phyloP scores from a whole-genome alignment of 2,329 filamentous ascomycete genomes.

The Aspergillus intermedius region DNA sequence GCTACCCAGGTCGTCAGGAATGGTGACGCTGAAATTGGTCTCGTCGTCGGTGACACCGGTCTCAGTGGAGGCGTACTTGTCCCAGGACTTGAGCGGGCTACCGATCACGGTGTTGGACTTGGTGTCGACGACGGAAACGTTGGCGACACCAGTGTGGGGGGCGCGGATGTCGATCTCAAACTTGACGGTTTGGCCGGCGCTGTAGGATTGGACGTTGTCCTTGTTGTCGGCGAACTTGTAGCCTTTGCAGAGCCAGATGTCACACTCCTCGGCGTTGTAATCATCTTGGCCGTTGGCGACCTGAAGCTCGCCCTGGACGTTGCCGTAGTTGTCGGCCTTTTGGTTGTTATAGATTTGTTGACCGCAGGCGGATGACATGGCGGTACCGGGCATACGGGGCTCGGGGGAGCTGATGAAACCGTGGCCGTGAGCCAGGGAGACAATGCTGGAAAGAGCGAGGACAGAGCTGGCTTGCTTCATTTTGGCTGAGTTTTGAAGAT shows the following conservation, averaged over 20 bases:
- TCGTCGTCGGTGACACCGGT: slow-evolving; percentile 21
- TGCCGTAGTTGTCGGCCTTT: slow-evolving; percentile 49
- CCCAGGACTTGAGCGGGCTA: slow-evolving; percentile 26
- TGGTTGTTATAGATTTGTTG: slow-evolving; percentile 50
- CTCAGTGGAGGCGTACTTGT: slow-evolving; percentile 24
- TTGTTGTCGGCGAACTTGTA: slow-evolving; percentile 52
- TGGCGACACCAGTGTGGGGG: slow-evolving; percentile 44
- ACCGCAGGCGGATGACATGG: slow-evolving; percentile 49
- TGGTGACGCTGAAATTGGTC: slow-evolving; percentile 26
- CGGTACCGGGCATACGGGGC: slow-evolving; percentile 46
- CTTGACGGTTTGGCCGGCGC: slow-evolving; percentile 39
- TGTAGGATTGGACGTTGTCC: slow-evolving; percentile 48
- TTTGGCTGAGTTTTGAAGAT: slow-evolving; percentile 13
- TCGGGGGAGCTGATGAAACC: slow-evolving; percentile 47
- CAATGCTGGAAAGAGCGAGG: slow-evolving; percentile 38
- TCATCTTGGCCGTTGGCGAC: slow-evolving; percentile 42
- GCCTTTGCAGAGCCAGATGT: slow-evolving; percentile 54
- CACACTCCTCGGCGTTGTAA: slow-evolving; percentile 43
- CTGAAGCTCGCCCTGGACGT: slow-evolving; percentile 51
- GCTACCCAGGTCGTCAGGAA: slow-evolving; percentile 22
- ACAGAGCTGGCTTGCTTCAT: slow-evolving; percentile 41
- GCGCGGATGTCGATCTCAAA: slow-evolving; percentile 42
- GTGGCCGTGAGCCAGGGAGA: slow-evolving; percentile 46
- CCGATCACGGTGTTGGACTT: slow-evolving; percentile 36
- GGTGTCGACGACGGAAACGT: slow-evolving; percentile 46